Percentiles rank a stretch among this genome's conserved stretches.
Evolutionary conservation across 2,329 filamentous ascomycete species (phyloP).

Genomic region (Colletotrichum sublineola): DNA sequence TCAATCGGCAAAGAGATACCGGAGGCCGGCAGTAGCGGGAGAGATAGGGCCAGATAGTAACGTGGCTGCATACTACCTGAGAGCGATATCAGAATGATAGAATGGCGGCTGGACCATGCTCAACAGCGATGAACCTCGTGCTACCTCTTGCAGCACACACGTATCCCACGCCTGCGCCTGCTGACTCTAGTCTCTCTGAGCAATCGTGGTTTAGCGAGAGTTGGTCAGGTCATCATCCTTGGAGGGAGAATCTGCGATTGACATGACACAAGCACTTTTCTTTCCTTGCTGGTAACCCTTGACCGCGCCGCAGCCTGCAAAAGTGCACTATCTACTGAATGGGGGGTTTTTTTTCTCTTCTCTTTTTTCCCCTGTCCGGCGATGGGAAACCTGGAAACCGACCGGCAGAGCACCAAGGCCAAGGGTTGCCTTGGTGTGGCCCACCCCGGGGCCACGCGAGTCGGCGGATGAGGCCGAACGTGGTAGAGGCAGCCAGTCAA

Average conservation of each 20-base stretch:
- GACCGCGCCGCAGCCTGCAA: neutral
- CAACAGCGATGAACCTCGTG: neutral
- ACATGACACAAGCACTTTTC: conserved; percentile 13
- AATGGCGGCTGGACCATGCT: too few relatives aligned
- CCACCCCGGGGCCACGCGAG: conserved; percentile 20
- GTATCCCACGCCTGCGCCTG: neutral
- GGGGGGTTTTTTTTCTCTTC: neutral
- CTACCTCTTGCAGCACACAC: conserved; percentile 1
- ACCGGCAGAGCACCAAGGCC: conserved; percentile 16
- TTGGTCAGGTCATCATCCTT: conserved; percentile 4
- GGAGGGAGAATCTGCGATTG: neutral
- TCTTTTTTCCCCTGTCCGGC: too few relatives aligned
- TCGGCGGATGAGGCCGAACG: conserved; percentile 30
- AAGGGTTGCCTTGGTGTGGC: conserved; percentile 15
- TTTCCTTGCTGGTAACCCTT: neutral
- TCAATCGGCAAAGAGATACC: conserved; percentile 27
- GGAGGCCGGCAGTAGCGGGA: neutral
- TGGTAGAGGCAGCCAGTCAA: conserved; percentile 24
- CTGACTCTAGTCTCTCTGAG: neutral
- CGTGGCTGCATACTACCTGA: neutral
- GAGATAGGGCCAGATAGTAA: conserved; percentile 17
- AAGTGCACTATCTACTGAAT: neutral
- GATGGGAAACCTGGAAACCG: conserved; percentile 16
- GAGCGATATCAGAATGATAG: neutral
- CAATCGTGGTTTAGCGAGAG: neutral